phyloP scores from a whole-genome alignment of 345 rosid genomes.

The Turnera subulata region DNA sequence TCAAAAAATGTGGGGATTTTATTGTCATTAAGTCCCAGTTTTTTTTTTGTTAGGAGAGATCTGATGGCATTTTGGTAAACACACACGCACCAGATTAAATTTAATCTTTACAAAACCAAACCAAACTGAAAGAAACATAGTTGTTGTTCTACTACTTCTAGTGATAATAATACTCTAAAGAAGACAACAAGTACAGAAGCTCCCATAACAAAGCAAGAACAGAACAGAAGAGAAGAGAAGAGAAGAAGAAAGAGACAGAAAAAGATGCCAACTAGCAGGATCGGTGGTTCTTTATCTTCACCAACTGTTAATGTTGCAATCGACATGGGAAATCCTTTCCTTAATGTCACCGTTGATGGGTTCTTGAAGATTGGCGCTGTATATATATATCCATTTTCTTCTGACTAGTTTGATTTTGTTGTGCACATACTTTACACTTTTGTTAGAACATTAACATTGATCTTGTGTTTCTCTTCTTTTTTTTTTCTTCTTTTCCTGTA shows the following conservation, averaged over 20 bases:
- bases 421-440: background rate
- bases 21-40: too few species aligned
- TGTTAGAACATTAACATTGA: background rate
- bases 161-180: too few species aligned
- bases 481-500: slow-evolving; percentile 19
- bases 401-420: background rate
- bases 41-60: too few species aligned
- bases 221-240: background rate
- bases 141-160: too few species aligned
- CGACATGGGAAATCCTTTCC: slow-evolving; percentile 70
- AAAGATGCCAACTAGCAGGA: slow-evolving; percentile 61
- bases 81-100: too few species aligned
- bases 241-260: slow-evolving; percentile 9
- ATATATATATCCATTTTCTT: slow-evolving; percentile 1
- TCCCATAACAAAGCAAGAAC: background rate
- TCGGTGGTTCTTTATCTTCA: slow-evolving; percentile 47
- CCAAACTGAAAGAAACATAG: too few species aligned
- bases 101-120: too few species aligned
- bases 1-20: too few species aligned
- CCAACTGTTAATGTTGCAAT: slow-evolving; percentile 64
- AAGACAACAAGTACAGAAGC: too few species aligned
- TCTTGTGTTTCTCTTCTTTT: background rate
- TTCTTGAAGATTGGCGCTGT: slow-evolving; percentile 88
- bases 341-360: slow-evolving; percentile 69
- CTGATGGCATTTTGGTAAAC: too few species aligned